Percentiles rank a stretch among this genome's conserved stretches.
These are phyloP conservation scores for Pestalotiopsis sp. DNA, from an alignment of 2,329 filamentous ascomycete species.

Conservation along the genomic window DNA sequence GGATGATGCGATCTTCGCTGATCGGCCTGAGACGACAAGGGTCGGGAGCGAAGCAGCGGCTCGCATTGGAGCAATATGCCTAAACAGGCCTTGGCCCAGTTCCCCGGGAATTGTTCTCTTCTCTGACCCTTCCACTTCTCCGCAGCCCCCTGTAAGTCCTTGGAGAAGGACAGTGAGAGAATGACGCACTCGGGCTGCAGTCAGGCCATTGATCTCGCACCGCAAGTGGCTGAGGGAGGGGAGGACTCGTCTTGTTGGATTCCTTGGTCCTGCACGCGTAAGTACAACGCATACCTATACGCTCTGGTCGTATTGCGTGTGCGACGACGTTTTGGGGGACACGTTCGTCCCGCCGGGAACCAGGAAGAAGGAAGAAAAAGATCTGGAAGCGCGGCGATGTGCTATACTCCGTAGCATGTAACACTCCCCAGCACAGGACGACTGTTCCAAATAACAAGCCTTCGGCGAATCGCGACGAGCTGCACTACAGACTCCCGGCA, in stretches of 20 bases:
- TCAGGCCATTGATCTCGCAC: background rate
- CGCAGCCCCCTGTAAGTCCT: conserved; percentile 1
- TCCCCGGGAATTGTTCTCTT: conserved; percentile 4
- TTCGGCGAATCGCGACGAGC: background rate
- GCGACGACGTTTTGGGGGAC: background rate
- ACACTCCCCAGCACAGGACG: background rate
- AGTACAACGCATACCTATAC: background rate
- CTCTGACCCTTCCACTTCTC: background rate
- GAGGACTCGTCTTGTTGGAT: background rate
- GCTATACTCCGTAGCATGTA: background rate
- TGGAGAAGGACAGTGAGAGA: conserved; percentile 2
- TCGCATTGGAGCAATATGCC: background rate
- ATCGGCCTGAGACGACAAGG: conserved; percentile 1
- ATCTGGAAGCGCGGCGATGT: background rate
- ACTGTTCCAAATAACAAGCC: background rate
- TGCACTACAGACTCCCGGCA: background rate
- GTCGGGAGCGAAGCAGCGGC: background rate
- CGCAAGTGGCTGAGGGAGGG: background rate
- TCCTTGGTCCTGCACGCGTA: background rate
- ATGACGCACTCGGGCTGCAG: background rate
- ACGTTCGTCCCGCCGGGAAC: background rate
- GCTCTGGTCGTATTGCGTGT: background rate
- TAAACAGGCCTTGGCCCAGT: conserved; percentile 8
- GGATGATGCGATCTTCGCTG: background rate
- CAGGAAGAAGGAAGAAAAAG: background rate